Conservation (phyloP, 1,284 basidiomycete genomes). For the Cutaneotrichosporon sp. region DNA sequence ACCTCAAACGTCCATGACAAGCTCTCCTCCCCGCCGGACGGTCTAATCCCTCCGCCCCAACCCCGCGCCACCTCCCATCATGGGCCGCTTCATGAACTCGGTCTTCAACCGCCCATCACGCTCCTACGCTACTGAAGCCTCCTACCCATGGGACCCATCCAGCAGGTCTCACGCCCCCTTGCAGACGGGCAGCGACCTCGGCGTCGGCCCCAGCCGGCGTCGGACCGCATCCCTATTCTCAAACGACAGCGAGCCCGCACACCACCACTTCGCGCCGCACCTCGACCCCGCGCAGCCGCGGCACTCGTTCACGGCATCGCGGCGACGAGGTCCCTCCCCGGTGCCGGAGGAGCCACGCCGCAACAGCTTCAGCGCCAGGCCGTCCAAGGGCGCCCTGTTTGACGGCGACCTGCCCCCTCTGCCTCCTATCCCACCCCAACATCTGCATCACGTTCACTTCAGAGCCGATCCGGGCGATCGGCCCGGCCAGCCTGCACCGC, state of each 20-base stretch:
- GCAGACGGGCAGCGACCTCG: neutral
- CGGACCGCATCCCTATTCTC: conserved; percentile 1
- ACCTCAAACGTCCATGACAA: neutral
- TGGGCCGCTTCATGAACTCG: conserved; percentile 46
- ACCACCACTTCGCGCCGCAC: neutral
- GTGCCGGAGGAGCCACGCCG: neutral
- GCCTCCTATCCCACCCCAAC: neutral
- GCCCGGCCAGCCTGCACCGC: neutral
- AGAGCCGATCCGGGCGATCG: no score
- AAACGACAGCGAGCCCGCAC: neutral
- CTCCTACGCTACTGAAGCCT: conserved; percentile 34
- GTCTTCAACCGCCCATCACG: conserved; percentile 45
- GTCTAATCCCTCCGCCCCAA: neutral
- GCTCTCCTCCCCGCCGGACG: neutral
- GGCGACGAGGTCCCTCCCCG: neutral
- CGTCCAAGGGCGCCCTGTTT: conserved; percentile 1
- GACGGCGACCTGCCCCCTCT: conserved; percentile 9
- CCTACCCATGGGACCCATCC: neutral
- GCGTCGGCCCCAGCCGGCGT: conserved; percentile 3
- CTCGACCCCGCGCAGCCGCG: neutral
- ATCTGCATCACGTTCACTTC: neutral
- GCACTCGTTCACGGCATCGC: neutral
- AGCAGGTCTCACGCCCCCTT: no score
- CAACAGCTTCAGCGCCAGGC: neutral
- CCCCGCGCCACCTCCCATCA: conserved; percentile 15